These are phyloP conservation scores for Shiraia sp. DNA, from an alignment of 2,329 filamentous ascomycete genomes.

Conservation along the genomic window DNA sequence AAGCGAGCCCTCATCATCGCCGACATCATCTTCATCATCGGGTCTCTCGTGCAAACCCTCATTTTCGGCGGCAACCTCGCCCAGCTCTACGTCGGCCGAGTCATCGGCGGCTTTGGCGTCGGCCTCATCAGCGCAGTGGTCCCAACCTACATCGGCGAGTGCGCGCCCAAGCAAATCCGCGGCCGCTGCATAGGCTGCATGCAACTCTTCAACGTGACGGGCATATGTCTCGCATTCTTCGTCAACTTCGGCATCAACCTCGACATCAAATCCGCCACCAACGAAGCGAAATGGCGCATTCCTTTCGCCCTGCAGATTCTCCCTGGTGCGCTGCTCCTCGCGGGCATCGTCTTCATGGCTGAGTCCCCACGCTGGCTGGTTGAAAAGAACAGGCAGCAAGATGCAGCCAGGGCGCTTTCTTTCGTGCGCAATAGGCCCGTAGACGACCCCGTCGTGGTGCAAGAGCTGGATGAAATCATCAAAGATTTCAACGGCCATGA, in stretches of 20 bases:
- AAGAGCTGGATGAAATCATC: conserved; percentile 50
- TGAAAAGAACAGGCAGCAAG: conserved; percentile 53
- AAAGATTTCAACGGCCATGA: conserved; percentile 49
- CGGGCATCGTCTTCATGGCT: conserved; percentile 56
- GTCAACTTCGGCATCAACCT: conserved; percentile 57
- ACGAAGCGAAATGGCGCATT: conserved; percentile 57
- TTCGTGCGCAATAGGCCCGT: conserved; percentile 42
- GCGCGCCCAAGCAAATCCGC: conserved; percentile 48
- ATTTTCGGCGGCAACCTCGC: conserved; percentile 25
- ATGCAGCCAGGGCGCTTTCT: conserved; percentile 49
- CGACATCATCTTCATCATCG: conserved; percentile 49
- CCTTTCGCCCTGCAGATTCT: conserved; percentile 59
- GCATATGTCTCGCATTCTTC: conserved; percentile 57
- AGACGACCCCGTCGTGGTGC: conserved; percentile 41
- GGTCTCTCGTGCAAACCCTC: conserved; percentile 47
- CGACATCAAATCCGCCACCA: conserved; percentile 45
- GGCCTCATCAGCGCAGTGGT: conserved; percentile 49
- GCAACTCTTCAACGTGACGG: conserved; percentile 49
- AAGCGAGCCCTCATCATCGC: conserved; percentile 48
- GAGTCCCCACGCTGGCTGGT: conserved; percentile 60
- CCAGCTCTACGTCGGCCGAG: conserved; percentile 48
- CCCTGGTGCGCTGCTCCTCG: conserved; percentile 55
- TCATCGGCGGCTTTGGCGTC: conserved; percentile 51
- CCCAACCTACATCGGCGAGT: conserved; percentile 52
- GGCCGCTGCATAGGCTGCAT: conserved; percentile 45